A percentile compares a stretch with the other conserved stretches of the same genome.
These are phyloP conservation scores for Suillus discolor DNA, from an alignment of 768 basidiomycete genomes.

Conservation along the genomic window DNA sequence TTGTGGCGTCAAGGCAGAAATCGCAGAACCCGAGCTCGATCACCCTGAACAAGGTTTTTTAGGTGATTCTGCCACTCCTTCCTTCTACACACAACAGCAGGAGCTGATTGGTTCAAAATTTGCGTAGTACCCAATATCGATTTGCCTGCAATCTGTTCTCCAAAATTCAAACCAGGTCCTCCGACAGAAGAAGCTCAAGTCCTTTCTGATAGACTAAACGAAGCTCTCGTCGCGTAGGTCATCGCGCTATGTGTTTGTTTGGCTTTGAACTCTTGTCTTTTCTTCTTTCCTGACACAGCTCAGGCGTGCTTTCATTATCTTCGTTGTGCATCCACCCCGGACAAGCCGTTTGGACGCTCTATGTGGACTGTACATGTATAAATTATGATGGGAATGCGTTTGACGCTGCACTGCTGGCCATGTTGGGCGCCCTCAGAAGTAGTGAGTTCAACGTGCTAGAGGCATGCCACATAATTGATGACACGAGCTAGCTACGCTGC, in stretches of 20 bases:
- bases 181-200: conserved; percentile 94
- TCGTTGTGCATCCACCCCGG: conserved; percentile 80
- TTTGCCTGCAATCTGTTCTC: conserved; percentile 89
- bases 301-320: conserved; percentile 61
- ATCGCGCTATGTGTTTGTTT: not conserved
- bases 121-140: conserved; percentile 89
- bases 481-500: conserved; percentile 57
- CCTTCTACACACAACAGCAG: not conserved
- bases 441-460: conserved; percentile 50
- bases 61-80: conserved; percentile 49
- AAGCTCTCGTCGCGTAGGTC: conserved; percentile 72
- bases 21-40: conserved; percentile 87
- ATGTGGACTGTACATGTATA: conserved; percentile 92
- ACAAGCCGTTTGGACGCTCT: conserved; percentile 90
- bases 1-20: conserved; percentile 95
- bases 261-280: conserved; percentile 7
- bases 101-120: not conserved
- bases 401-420: conserved; percentile 86
- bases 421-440: conserved; percentile 84
- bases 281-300: conserved; percentile 41
- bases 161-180: conserved; percentile 93
- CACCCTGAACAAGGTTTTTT: conserved; percentile 76
- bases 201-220: conserved; percentile 80
- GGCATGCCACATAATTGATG: conserved; percentile 11
- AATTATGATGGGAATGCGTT: conserved; percentile 98